phyloP scores from a whole-genome alignment of 192 early-diverging fungal genomes.

The Umbelopsis sp. region DNA sequence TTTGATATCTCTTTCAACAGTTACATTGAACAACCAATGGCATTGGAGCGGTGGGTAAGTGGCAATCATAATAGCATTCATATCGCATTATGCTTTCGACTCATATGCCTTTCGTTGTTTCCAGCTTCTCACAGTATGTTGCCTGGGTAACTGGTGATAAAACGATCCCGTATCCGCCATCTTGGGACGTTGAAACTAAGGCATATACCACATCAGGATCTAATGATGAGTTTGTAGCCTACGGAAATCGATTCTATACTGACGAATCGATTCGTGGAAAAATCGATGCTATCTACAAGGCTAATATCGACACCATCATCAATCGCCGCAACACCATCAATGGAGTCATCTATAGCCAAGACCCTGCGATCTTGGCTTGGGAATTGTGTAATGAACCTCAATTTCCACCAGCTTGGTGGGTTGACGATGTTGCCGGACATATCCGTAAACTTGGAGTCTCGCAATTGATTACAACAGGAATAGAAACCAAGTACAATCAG shows the following conservation, averaged over 20 bases:
- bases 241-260: constrained; percentile 53
- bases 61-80: neutral
- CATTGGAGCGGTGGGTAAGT: constrained; percentile 70
- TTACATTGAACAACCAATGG: constrained; percentile 68
- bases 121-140: constrained; percentile 58
- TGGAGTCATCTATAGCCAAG: constrained; percentile 51
- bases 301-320: constrained; percentile 50
- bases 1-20: constrained; percentile 3
- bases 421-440: constrained; percentile 48
- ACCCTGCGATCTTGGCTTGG: constrained; percentile 68
- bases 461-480: constrained; percentile 65
- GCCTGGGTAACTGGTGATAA: constrained; percentile 53
- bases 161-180: constrained; percentile 58
- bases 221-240: constrained; percentile 49
- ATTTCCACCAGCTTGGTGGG: constrained; percentile 49
- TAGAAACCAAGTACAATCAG: constrained; percentile 61
- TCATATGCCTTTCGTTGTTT: neutral
- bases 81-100: neutral
- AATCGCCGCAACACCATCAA: constrained; percentile 52
- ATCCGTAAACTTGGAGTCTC: constrained; percentile 50
- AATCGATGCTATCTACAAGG: constrained; percentile 47
- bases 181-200: constrained; percentile 19
- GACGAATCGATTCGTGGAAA: constrained; percentile 33
- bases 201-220: constrained; percentile 28
- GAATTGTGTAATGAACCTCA: constrained; percentile 76